Evolutionary conservation across 164 flowering plant genomes (phyloP), one percentile per base, ranked within the genome.

Genomic region (Vitis rotundifolia): DNA sequence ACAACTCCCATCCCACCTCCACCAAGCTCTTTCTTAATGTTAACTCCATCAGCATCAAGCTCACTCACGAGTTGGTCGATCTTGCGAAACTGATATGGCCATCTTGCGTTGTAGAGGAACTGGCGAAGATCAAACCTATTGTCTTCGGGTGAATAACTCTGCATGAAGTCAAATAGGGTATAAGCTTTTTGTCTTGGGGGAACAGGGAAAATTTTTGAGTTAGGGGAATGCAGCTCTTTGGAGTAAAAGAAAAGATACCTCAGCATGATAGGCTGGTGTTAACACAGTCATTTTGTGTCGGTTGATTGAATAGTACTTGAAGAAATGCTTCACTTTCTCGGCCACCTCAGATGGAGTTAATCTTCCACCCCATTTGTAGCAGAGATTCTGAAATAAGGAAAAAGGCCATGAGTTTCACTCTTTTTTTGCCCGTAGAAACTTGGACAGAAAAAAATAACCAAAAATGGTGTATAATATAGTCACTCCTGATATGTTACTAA

Each of bases 61-160:
- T 86, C 79, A 0, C 64, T 3, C 54, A 91, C 98, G 72, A 94
- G 91, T 63, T 92, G 87, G 79, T 94, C 98, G 11, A 94, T 94
- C 85, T 90, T 89, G 51, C 92, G 91, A 60, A 94, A 92, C 71
- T 94, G 99, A 77, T 80, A 90, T 4, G 99, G 98, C 99, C 99
- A 94, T 74, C 92, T 87, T 59, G 88, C 76, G 68, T 94, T 94
- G 78, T 94, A 94, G 47, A 94, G 84, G 52, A 94, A 92, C 81
- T 92, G 99, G 26, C 97, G 91, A 55, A 92, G 94, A 76, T 94
- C 98, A 68, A 89, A 92, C 73, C 99, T 80, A 59, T 94, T 94
- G 77, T 94, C 99, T 75, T 94, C 99, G 0, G 99, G 98, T 5
- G 98, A 94, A 72, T 94, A 94, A 73, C 98, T 92, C 99, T 92